Evolutionary conservation across 805 yeast species (phyloP).

Genomic region (Metschnikowia hibisci): DNA sequence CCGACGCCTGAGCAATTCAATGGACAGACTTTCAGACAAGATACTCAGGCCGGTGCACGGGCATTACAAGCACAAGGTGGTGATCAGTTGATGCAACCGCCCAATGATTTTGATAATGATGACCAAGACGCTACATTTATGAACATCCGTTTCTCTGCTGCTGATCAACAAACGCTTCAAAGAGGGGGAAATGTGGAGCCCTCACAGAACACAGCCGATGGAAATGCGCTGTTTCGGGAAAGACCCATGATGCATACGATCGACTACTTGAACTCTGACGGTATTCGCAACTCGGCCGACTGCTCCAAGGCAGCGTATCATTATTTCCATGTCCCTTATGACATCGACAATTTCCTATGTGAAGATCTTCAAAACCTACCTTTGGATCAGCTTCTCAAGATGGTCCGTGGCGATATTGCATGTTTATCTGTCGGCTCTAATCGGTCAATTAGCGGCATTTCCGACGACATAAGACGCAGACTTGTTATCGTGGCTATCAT

Average conservation of each 20-base stretch:
- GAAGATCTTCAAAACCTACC: slow-evolving; percentile 39
- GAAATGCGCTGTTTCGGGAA: not conserved
- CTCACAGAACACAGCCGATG: not conserved
- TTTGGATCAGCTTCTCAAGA: slow-evolving; percentile 36
- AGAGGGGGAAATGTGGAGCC: not conserved
- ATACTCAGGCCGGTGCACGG: not conserved
- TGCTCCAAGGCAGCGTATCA: not conserved
- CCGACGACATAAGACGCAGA: slow-evolving; percentile 33
- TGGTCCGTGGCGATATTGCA: slow-evolving; percentile 25
- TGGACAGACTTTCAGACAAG: not conserved
- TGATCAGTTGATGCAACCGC: not conserved
- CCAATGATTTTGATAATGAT: slow-evolving; percentile 3
- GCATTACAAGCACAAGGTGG: slow-evolving; percentile 2
- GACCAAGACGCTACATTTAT: slow-evolving; percentile 8
- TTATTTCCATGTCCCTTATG: not conserved
- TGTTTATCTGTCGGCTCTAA: slow-evolving; percentile 3
- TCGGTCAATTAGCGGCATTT: slow-evolving; percentile 16
- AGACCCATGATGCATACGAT: slow-evolving; percentile 1
- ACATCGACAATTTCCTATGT: slow-evolving; percentile 8
- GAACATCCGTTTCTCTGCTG: slow-evolving; percentile 7
- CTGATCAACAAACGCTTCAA: not conserved
- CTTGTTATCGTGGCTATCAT: slow-evolving; percentile 34
- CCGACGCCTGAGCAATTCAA: slow-evolving; percentile 2
- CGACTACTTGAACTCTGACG: slow-evolving; percentile 1
- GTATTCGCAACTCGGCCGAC: not conserved